A percentile compares a stretch with the other conserved stretches of the same genome.
phyloP scores from a whole-genome alignment of 108 stramenopile genomes.

The Cyclotella choctawhatcheeana region DNA sequence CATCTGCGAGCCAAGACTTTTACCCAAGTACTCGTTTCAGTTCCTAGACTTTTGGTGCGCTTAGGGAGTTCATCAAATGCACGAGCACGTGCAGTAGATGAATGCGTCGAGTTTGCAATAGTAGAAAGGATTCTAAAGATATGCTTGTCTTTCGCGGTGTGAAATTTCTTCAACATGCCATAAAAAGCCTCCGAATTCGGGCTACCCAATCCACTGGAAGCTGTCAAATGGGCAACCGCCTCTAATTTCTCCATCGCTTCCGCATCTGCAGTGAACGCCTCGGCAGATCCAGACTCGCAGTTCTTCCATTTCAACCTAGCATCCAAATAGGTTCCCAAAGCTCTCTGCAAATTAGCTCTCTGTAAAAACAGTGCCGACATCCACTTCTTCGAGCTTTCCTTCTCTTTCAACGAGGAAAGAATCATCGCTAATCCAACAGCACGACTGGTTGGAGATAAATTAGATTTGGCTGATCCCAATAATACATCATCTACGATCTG shows the following conservation, averaged over 20 bases:
- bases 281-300: constrained; percentile 61
- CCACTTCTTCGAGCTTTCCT: constrained; percentile 60
- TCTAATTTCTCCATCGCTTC: constrained; percentile 78
- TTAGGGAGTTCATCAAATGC: constrained; percentile 86
- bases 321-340: constrained; percentile 64
- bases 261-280: constrained; percentile 68
- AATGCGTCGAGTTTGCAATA: constrained; percentile 69
- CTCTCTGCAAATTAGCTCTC: constrained; percentile 62
- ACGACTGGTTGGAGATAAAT: constrained; percentile 64
- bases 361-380: constrained; percentile 57
- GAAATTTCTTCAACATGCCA: constrained; percentile 67
- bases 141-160: constrained; percentile 79
- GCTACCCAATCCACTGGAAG: constrained; percentile 17
- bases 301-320: constrained; percentile 56
- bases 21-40: constrained; percentile 60
- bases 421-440: constrained; percentile 84
- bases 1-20: constrained; percentile 67
- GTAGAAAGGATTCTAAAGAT: constrained; percentile 82
- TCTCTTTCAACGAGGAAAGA: constrained; percentile 55
- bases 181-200: constrained; percentile 29
- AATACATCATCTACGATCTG: constrained; percentile 71
- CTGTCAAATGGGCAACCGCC: constrained; percentile 51
- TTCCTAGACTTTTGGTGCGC: constrained; percentile 69
- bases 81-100: constrained; percentile 58
- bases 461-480: constrained; percentile 44